Conservation (phyloP, 169 alveolate genomes). For the Cryptosporidium canis region DNA sequence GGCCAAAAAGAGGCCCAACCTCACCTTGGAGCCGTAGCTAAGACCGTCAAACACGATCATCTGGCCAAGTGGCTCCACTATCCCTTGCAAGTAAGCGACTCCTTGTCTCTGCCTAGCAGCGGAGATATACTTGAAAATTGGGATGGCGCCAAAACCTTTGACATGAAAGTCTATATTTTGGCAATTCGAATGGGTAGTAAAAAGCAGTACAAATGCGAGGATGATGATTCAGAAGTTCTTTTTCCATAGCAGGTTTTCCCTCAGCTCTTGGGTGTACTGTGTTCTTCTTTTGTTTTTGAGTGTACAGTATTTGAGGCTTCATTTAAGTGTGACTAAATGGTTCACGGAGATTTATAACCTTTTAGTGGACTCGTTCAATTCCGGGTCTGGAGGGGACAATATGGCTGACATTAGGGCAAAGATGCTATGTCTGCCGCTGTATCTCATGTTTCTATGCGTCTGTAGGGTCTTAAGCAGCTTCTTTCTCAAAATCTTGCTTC, state of each 20-base stretch:
- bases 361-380: constrained; percentile 18
- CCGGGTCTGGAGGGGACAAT: neutral
- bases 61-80: too few species aligned
- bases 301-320: neutral
- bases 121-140: neutral
- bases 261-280: neutral
- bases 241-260: neutral
- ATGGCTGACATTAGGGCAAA: neutral
- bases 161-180: neutral
- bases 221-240: neutral
- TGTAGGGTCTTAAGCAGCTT: constrained; percentile 4
- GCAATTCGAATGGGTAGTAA: neutral
- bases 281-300: neutral
- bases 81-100: neutral
- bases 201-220: neutral
- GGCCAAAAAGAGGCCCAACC: neutral
- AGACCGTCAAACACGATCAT: neutral
- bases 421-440: constrained; percentile 4
- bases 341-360: constrained; percentile 35
- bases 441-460: neutral
- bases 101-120: neutral
- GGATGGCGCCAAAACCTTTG: neutral
- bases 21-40: neutral
- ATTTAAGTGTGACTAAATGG: constrained; percentile 27
- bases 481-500: neutral